Base-by-base conservation (phyloP, 1,284 basidiomycete genomes). In the Ceratobasidium sp. region DNA sequence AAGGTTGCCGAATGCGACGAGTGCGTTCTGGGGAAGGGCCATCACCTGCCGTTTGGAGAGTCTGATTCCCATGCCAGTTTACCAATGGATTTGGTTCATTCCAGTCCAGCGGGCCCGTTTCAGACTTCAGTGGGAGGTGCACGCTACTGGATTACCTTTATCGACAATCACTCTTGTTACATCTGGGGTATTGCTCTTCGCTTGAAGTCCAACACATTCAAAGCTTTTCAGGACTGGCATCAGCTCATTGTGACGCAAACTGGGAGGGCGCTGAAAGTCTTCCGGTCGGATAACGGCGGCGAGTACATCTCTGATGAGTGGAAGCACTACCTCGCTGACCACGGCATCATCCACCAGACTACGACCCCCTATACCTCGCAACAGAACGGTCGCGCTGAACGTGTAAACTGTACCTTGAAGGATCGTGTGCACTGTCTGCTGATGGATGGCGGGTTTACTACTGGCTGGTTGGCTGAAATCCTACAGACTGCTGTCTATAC, bases 271-370 rank as follows among this genome's bases (percentile, higher is more conserved):
- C 55, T 79, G 44, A 76, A 79, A 52, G 63, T 47, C 5, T 26
- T 81, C 2, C 73, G 78, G 1, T 73, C 77, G 38, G 79, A 83
- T 75, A 79, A 80, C 30, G 81, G 81, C 23, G 78, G 78, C 1
- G 79, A 82, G 72, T 81, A 77, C 67, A 67, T 76, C 0, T 73
- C 47, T 1, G 71, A 61, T 2, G 71, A 49, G 1, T 75, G 77
- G 21, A 11, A 18, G 11, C 52, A 69, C 8, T 78, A 61, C 64
- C 72, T 78, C 13, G 26, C 8, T 8, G 47, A 69, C 14, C 21
- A 69, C 18, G 80, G 80, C 2, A 79, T 81, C 44, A 23, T 52
- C 0, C 77, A 75, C 43, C 76, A 80, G 44, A 41, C 67, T 1
- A 76, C 78, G 0, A 57, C 71, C 3, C 74, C 77, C 0, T 76